These are phyloP conservation scores for Fusarium decemcellulare DNA, from an alignment of 2,329 filamentous ascomycete genomes.

Conservation along the genomic window DNA sequence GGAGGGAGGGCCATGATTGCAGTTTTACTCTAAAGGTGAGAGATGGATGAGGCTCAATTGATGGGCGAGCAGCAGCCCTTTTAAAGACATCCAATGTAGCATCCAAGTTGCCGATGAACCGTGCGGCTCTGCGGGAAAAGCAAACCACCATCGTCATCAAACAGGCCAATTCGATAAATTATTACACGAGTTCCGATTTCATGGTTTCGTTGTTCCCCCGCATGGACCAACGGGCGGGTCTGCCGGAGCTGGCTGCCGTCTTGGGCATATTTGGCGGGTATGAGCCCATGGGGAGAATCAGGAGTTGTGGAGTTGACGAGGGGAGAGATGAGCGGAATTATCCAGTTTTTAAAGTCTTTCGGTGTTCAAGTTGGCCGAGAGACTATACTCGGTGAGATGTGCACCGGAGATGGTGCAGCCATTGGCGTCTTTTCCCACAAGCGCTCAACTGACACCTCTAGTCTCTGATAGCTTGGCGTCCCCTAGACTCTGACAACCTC, in stretches of 20 bases:
- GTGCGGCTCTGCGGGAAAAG: too few relatives aligned
- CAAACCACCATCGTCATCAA: constrained; percentile 1
- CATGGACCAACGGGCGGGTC: constrained; percentile 6
- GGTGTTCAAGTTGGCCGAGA: too few relatives aligned
- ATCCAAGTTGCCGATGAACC: too few relatives aligned
- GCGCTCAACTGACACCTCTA: not conserved
- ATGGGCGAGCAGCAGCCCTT: not conserved
- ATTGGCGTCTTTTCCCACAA: not conserved
- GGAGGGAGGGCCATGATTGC: constrained; percentile 58
- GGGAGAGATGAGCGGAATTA: not conserved
- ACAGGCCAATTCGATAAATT: not conserved
- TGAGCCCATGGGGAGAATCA: not conserved
- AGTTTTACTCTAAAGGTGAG: not conserved
- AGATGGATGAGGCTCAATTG: not conserved
- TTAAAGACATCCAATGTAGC: too few relatives aligned
- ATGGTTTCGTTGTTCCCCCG: constrained; percentile 17
- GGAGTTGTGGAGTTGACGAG: not conserved
- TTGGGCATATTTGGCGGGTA: constrained; percentile 14
- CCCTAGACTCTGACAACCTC: too few relatives aligned
- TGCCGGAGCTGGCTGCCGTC: constrained; percentile 15
- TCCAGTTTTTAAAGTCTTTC: too few relatives aligned
- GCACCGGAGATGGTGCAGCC: not conserved
- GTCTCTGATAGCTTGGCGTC: not conserved
- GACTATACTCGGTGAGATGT: too few relatives aligned
- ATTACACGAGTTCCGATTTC: constrained; percentile 1